These are phyloP conservation scores for Linnemannia schmuckeri DNA, from an alignment of 192 early-diverging fungal genomes.

Conservation along the genomic window DNA sequence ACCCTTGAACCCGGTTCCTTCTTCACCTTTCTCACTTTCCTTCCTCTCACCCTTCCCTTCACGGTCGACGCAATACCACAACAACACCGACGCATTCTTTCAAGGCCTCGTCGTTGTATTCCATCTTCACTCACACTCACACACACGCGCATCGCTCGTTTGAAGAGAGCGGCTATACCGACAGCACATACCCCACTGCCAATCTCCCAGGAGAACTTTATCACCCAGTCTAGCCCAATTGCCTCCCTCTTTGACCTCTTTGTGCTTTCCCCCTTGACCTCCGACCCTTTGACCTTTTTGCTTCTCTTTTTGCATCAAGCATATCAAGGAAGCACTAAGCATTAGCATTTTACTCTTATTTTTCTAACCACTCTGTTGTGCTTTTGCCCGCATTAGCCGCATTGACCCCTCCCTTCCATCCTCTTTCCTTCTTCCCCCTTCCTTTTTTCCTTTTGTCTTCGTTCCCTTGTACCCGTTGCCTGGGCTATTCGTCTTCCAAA, in stretches of 20 bases:
- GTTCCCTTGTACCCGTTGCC: not conserved
- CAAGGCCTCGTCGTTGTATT: not conserved
- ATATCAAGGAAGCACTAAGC: not conserved
- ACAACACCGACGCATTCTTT: too few species aligned
- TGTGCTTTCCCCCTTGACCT: not conserved
- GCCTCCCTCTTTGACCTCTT: not conserved
- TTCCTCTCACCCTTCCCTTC: not conserved
- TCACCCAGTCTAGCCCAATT: not conserved
- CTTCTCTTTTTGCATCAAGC: not conserved
- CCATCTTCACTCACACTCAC: too few species aligned
- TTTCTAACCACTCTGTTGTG: not conserved
- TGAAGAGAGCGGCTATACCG: not conserved
- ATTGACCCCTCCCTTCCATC: not conserved
- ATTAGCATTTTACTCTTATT: not conserved
- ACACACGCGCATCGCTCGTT: not conserved
- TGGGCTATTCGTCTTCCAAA: not conserved
- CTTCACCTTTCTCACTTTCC: not conserved
- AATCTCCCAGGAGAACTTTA: not conserved
- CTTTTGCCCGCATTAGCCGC: not conserved
- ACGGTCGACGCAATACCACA: not conserved
- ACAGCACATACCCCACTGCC: not conserved
- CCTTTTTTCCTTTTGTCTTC: not conserved
- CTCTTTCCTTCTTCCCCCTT: not conserved
- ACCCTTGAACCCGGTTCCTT: slow-evolving; percentile 22
- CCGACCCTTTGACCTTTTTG: not conserved